Evolutionary conservation across 805 yeast species (phyloP).

Genomic region (Debaryomyces castellii): DNA sequence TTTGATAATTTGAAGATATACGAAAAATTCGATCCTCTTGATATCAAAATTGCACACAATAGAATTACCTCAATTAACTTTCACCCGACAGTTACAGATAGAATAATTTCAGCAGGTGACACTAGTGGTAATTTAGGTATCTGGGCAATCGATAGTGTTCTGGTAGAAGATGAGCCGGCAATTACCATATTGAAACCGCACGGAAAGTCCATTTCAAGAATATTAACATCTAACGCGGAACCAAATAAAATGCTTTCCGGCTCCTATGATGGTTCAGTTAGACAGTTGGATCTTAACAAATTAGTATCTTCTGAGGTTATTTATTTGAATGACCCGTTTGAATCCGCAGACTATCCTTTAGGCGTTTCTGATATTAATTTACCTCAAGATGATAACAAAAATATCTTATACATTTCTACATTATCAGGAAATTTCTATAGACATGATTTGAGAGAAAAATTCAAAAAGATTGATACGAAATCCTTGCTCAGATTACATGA

Average conservation of each 20-base stretch:
- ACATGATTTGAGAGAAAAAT: conserved; percentile 62
- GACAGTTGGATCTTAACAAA: conserved; percentile 66
- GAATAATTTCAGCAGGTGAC: conserved; percentile 82
- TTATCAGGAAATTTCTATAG: conserved; percentile 75
- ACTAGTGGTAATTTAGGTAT: conserved; percentile 83
- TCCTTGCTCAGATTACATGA: conserved; percentile 67
- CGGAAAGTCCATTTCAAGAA: conserved; percentile 67
- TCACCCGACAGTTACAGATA: conserved; percentile 68
- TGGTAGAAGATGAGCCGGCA: conserved; percentile 43
- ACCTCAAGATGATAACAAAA: conserved; percentile 42
- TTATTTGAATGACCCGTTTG: conserved; percentile 49
- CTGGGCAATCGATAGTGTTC: conserved; percentile 68
- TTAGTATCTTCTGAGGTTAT: conserved; percentile 54
- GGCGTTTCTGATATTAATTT: conserved; percentile 78
- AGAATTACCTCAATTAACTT: conserved; percentile 73
- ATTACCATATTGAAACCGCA: conserved; percentile 72
- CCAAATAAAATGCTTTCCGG: conserved; percentile 62
- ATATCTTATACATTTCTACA: conserved; percentile 71
- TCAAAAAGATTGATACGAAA: conserved; percentile 20
- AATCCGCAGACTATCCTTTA: conserved; percentile 33
- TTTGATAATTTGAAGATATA: conserved; percentile 52
- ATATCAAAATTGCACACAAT: conserved; percentile 66
- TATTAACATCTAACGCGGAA: conserved; percentile 51
- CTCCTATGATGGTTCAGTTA: conserved; percentile 86
- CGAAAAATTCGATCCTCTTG: conserved; percentile 62